phyloP scores from a whole-genome alignment of 306 rosid genomes.

The Dalbergia oliveri region DNA sequence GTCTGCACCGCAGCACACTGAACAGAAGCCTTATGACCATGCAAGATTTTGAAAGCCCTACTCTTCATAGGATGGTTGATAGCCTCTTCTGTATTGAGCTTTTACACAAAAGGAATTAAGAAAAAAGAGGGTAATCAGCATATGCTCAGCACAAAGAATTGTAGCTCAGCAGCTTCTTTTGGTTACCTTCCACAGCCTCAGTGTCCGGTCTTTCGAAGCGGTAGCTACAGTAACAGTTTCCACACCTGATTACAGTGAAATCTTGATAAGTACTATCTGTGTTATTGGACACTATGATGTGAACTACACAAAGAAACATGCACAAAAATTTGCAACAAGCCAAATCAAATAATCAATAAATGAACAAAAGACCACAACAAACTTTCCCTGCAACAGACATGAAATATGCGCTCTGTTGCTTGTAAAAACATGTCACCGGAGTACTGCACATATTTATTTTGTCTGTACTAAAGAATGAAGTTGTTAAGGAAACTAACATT shows the following conservation, averaged over 20 bases:
- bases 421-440: neutral
- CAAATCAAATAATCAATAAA: neutral
- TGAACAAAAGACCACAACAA: neutral
- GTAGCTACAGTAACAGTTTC: slow-evolving; percentile 69
- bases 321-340: slow-evolving; percentile 15
- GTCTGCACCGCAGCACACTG: slow-evolving; percentile 79
- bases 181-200: slow-evolving; percentile 94
- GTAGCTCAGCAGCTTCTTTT: slow-evolving; percentile 28
- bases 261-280: slow-evolving; percentile 14
- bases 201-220: slow-evolving; percentile 85
- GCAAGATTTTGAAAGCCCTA: slow-evolving; percentile 80
- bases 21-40: slow-evolving; percentile 81
- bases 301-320: neutral
- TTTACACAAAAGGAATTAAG: slow-evolving; percentile 32
- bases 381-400: slow-evolving; percentile 14
- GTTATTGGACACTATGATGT: neutral
- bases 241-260: slow-evolving; percentile 55
- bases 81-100: slow-evolving; percentile 70
- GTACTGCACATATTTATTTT: neutral
- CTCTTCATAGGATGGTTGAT: slow-evolving; percentile 55
- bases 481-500: neutral
- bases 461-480: neutral
- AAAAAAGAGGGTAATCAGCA: slow-evolving; percentile 33
- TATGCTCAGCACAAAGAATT: slow-evolving; percentile 28
- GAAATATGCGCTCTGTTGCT: neutral